These are phyloP conservation scores for Suillus spraguei DNA, from an alignment of 768 basidiomycete species.

Conservation along the genomic window DNA sequence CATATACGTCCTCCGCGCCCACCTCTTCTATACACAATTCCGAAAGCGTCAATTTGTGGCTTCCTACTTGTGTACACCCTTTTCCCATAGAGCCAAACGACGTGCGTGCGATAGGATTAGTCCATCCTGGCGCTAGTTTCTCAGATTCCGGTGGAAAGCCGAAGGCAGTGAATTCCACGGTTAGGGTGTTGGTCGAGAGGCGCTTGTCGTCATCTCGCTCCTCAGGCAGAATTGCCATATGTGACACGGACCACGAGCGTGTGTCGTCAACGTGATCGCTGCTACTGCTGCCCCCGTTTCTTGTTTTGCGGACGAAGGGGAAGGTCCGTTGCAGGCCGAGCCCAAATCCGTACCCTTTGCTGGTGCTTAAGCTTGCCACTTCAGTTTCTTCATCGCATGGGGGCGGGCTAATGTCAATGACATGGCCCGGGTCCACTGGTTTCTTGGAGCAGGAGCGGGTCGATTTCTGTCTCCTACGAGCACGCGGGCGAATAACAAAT, in stretches of 20 bases:
- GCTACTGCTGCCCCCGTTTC: conserved; percentile 21
- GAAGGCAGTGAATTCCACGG: conserved; percentile 21
- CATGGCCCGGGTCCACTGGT: conserved; percentile 16
- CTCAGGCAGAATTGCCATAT: conserved; percentile 25
- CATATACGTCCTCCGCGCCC: conserved; percentile 22
- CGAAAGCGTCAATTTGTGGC: conserved; percentile 23
- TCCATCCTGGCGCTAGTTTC: conserved; percentile 36
- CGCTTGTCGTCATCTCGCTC: conserved; percentile 34
- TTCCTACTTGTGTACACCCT: conserved; percentile 8
- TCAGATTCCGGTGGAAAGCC: conserved; percentile 30
- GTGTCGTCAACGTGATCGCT: conserved; percentile 17
- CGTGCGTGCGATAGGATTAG: conserved; percentile 24
- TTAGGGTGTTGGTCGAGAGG: conserved; percentile 26
- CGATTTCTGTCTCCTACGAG: conserved; percentile 29
- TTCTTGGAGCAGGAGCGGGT: conserved; percentile 1
- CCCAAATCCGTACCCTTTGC: conserved; percentile 37
- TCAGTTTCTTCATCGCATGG: conserved; percentile 28
- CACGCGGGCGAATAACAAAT: conserved; percentile 50
- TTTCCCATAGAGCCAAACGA: conserved; percentile 20
- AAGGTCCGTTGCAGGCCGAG: conserved; percentile 33
- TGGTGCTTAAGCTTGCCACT: conserved; percentile 30
- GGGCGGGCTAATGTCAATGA: conserved; percentile 9
- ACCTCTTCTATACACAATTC: conserved; percentile 18
- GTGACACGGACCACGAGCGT: conserved; percentile 19
- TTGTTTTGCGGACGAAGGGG: conserved; percentile 29